Evolutionary conservation across 768 basidiomycete species (phyloP).

Genomic region (Kwoniella dejecticola): DNA sequence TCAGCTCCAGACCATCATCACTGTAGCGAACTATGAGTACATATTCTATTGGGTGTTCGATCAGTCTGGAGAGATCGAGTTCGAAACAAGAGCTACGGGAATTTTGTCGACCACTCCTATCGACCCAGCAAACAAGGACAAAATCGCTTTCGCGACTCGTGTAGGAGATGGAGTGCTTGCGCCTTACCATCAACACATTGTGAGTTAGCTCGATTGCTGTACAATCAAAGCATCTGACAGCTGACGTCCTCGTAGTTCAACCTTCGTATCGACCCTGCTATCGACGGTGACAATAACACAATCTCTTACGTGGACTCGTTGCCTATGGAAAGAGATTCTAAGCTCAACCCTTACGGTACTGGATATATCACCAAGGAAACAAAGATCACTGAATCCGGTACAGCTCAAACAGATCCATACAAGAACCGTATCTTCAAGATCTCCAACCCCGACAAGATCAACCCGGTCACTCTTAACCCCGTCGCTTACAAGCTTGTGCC

Average conservation of each 20-base stretch:
- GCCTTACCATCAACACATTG: conserved; percentile 38
- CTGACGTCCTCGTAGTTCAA: neutral
- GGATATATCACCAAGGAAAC: conserved; percentile 38
- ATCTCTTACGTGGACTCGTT: conserved; percentile 44
- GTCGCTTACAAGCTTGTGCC: conserved; percentile 48
- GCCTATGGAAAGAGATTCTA: conserved; percentile 10
- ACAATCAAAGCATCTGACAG: neutral
- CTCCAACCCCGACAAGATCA: conserved; percentile 39
- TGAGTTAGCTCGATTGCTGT: neutral
- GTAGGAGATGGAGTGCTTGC: conserved; percentile 44
- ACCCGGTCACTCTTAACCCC: conserved; percentile 35
- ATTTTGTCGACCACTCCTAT: conserved; percentile 45
- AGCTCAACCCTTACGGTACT: conserved; percentile 25
- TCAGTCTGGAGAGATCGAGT: conserved; percentile 41
- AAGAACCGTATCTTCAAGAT: conserved; percentile 45
- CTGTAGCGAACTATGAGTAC: conserved; percentile 49
- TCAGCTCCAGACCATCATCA: conserved; percentile 44
- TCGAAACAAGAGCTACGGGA: conserved; percentile 51
- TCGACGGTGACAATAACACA: conserved; percentile 38
- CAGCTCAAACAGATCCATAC: conserved; percentile 38
- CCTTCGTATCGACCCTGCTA: conserved; percentile 30
- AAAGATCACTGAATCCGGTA: conserved; percentile 29
- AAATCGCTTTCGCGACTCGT: conserved; percentile 40
- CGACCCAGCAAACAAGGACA: conserved; percentile 33
- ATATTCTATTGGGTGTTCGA: conserved; percentile 39